Base-by-base conservation (phyloP, 768 basidiomycete genomes). In the Leccinum truebloodii region DNA sequence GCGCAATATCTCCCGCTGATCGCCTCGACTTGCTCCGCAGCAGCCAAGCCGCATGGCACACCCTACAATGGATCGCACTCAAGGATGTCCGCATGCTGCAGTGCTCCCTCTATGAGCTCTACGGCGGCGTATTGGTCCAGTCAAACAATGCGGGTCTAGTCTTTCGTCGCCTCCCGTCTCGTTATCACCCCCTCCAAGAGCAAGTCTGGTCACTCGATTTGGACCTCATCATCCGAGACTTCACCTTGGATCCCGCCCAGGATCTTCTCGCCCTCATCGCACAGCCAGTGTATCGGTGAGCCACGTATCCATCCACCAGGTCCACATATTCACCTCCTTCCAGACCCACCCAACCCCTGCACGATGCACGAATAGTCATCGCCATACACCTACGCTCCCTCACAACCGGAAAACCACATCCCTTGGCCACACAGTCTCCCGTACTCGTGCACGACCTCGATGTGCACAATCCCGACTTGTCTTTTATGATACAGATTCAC, bases 191-290 rank as follows among this genome's bases (percentile, higher is more conserved):
- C n/a, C 83, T 86, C 59, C 65, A 79, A 54, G 76, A 79, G 52
- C 73, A 73, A 39, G 65, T 71, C 16, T 86, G 86, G 85, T 68
- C 69, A 6, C 59, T 83, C 18, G 67, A 73, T 22, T 35, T 76
- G 57, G 74, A 73, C 4, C 63, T 81, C 37, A 37, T 61, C 16
- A 65, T 86, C 13, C 78, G 82, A n/a, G 86, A 87, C 64, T 86
- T 86, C 63, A 78, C 77, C 7, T 80, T 90, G 76, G 88, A 90
- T 67, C 84, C 86, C 18, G 79, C 83, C 24, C 87, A 88, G 65
- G 83, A 89, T 68, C 77, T 90, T 34, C 76, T 89, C 9, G 78
- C 88, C 8, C 62, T 83, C 18, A 71, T 86, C 6, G 79, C 82
- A 64, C 69, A 64, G 28, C 76, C 76, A 22, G 58, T 63, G 30